These are phyloP conservation scores for Cercophora samala DNA, from an alignment of 495 filamentous ascomycete genomes.

Conservation along the genomic window DNA sequence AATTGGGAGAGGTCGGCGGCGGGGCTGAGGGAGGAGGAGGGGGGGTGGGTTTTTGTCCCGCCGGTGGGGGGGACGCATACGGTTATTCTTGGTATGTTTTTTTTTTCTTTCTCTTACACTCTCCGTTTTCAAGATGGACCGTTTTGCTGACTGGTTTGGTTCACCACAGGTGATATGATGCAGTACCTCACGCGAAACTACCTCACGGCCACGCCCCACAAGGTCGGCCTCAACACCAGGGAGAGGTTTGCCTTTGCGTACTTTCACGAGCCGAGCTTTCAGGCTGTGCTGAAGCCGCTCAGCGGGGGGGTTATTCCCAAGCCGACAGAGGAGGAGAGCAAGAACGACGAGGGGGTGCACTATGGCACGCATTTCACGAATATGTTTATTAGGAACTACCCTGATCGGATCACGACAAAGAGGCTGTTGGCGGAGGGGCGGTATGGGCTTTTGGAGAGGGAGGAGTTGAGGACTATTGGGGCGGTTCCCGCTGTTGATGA, in stretches of 20 bases:
- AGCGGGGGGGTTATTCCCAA: slow-evolving; percentile 17
- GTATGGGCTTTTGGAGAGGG: slow-evolving; percentile 23
- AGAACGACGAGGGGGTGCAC: slow-evolving; percentile 36
- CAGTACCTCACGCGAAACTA: slow-evolving; percentile 42
- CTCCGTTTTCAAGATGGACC: no score
- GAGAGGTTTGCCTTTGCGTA: slow-evolving; percentile 44
- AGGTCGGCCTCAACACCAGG: slow-evolving; percentile 45
- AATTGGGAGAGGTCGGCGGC: slow-evolving; percentile 47
- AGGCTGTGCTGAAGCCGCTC: slow-evolving; percentile 40
- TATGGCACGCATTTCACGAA: slow-evolving; percentile 50
- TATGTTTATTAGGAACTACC: slow-evolving; percentile 49
- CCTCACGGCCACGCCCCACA: slow-evolving; percentile 45
- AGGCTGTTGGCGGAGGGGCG: slow-evolving; percentile 33
- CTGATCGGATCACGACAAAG: slow-evolving; percentile 43
- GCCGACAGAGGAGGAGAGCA: neutral
- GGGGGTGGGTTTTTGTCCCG: slow-evolving; percentile 44
- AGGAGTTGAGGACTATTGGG: slow-evolving; percentile 32
- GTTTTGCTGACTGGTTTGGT: neutral
- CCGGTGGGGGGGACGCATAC: slow-evolving; percentile 39
- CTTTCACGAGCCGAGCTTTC: slow-evolving; percentile 49
- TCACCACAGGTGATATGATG: slow-evolving; percentile 44
- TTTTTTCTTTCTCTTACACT: neutral
- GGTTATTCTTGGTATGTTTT: slow-evolving; percentile 42
- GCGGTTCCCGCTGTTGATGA: slow-evolving; percentile 8
- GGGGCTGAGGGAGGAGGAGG: slow-evolving; percentile 41